These are phyloP conservation scores for Mycena rebaudengoi DNA, from an alignment of 768 basidiomycete species.

Conservation along the genomic window DNA sequence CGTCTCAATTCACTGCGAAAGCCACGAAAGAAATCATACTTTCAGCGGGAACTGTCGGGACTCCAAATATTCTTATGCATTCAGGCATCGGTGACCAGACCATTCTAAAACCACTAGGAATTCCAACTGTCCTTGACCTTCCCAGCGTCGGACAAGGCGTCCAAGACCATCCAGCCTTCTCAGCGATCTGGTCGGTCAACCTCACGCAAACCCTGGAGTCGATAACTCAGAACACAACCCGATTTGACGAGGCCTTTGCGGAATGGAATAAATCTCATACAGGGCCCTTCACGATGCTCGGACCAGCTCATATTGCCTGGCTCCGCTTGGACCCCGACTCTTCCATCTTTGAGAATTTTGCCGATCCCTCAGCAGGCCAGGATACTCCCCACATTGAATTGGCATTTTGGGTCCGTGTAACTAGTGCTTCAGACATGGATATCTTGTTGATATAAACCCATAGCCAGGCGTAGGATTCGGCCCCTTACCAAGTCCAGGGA, in stretches of 20 bases:
- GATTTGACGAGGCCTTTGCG: constrained; percentile 9
- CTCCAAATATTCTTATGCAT: constrained; percentile 34
- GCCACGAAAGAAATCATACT: constrained; percentile 42
- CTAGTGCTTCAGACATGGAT: too few relatives aligned
- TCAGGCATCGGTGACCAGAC: constrained; percentile 37
- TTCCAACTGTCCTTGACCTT: constrained; percentile 24
- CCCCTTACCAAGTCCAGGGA: not conserved
- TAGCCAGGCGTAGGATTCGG: too few relatives aligned
- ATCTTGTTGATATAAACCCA: too few relatives aligned
- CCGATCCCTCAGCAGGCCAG: constrained; percentile 32
- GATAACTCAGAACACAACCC: constrained; percentile 19
- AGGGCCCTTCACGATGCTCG: constrained; percentile 30
- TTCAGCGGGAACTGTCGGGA: constrained; percentile 41
- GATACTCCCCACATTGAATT: constrained; percentile 33
- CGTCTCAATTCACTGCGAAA: constrained; percentile 12
- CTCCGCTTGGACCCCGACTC: constrained; percentile 19
- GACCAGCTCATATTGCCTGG: constrained; percentile 24
- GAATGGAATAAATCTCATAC: constrained; percentile 31
- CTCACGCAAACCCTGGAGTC: constrained; percentile 16
- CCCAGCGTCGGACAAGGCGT: constrained; percentile 35
- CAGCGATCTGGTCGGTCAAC: constrained; percentile 28
- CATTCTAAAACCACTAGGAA: constrained; percentile 18
- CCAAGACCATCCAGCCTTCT: constrained; percentile 31
- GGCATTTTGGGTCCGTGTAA: too few relatives aligned
- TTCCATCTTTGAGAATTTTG: constrained; percentile 2